These are phyloP conservation scores for Chaetomium fimeti DNA, from an alignment of 495 filamentous ascomycete genomes.

Conservation along the genomic window DNA sequence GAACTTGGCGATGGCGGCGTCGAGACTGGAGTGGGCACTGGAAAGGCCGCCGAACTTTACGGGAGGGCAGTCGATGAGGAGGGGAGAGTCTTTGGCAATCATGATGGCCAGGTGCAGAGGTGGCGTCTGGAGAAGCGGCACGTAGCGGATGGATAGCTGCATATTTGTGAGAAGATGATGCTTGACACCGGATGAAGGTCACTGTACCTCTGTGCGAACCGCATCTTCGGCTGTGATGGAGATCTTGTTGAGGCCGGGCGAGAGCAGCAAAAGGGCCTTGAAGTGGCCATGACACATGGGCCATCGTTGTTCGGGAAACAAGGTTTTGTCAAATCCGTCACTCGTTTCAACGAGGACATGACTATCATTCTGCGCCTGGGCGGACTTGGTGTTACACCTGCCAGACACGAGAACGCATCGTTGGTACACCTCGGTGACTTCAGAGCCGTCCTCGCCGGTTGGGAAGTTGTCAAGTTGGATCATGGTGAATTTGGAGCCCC, in stretches of 20 bases:
- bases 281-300: constrained; percentile 72
- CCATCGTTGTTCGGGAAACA: constrained; percentile 49
- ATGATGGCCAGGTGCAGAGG: constrained; percentile 53
- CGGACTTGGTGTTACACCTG: not conserved
- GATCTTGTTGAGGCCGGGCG: constrained; percentile 68
- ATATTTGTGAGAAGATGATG: not conserved
- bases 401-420: constrained; percentile 26
- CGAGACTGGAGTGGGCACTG: constrained; percentile 40
- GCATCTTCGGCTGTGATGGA: constrained; percentile 11
- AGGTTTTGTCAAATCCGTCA: not conserved
- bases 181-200: too few relatives aligned
- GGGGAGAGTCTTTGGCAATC: constrained; percentile 47
- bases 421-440: constrained; percentile 20
- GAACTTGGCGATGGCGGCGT: constrained; percentile 50
- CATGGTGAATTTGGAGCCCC: not conserved
- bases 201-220: constrained; percentile 1
- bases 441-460: too few relatives aligned
- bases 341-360: constrained; percentile 12
- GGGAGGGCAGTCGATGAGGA: constrained; percentile 44
- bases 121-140: constrained; percentile 35
- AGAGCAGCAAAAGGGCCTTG: constrained; percentile 69
- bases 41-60: constrained; percentile 37
- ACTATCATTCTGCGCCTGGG: not conserved
- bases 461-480: constrained; percentile 21
- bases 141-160: constrained; percentile 20